These are phyloP conservation scores for Amaranthus cruentus DNA, from an alignment of 148 eudicot genomes.

Conservation along the genomic window DNA sequence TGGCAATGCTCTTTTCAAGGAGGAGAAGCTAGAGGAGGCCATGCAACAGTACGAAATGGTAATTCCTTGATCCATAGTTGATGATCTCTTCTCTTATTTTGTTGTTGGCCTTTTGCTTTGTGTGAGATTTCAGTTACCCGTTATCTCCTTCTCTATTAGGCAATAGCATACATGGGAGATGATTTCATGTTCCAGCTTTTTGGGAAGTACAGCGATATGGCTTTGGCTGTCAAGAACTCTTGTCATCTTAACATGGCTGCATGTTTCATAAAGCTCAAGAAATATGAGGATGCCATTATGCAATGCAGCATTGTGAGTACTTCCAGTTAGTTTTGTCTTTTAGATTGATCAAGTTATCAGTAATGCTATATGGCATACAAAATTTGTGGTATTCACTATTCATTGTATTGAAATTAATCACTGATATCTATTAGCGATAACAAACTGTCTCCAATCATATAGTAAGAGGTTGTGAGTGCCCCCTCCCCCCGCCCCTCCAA, in stretches of 20 bases:
- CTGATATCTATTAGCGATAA: too few species aligned
- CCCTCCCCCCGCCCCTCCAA: too few species aligned
- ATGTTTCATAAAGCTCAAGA: conserved; percentile 77
- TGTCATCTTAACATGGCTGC: conserved; percentile 98
- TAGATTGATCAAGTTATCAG: neutral
- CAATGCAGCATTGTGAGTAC: conserved; percentile 81
- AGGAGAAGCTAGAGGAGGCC: conserved; percentile 89
- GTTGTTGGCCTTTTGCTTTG: neutral
- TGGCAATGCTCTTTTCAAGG: conserved; percentile 89
- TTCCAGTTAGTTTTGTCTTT: neutral
- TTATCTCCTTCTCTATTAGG: conserved; percentile 34
- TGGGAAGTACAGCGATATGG: conserved; percentile 95
- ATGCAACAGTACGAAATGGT: conserved; percentile 99
- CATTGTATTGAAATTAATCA: too few species aligned
- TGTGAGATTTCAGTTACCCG: neutral
- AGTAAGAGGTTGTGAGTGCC: too few species aligned
- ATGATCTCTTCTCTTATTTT: neutral
- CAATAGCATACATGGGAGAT: conserved; percentile 98
- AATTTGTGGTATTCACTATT: too few species aligned
- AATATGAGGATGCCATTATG: conserved; percentile 80
- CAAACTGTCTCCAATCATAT: too few species aligned
- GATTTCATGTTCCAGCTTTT: conserved; percentile 98
- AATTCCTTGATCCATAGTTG: neutral
- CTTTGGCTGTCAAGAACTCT: conserved; percentile 93
- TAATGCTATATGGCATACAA: too few species aligned